Base-by-base conservation (phyloP, 495 filamentous ascomycete genomes). In the Articulospora tetracladia region DNA sequence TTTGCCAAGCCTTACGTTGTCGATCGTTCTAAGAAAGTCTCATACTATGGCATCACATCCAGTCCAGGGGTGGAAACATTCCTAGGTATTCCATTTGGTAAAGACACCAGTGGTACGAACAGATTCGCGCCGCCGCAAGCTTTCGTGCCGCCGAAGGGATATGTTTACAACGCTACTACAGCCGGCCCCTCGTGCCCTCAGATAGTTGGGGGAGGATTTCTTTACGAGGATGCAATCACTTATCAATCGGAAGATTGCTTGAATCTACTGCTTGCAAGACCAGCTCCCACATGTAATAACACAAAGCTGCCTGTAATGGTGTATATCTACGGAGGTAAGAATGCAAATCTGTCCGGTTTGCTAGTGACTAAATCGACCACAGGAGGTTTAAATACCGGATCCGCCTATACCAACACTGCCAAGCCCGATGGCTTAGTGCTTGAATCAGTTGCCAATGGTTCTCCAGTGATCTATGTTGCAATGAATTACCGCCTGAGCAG, bases 251-350 rank as follows among this genome's bases (percentile, higher is more conserved):
- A 89, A 65, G 79, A 90, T 69, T 90, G 87, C 60, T 71, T 90
- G 39, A 84, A 75, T 51, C 69, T 90, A 26, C 84, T 84, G 60
- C 76, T 90, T 20, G 69, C 81, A 13, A 79, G 86, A 20, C 86
- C 87, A 3, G 57, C 76, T 0, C 76, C 75, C 0, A 77, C 69
- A 20, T 69, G 51, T n/a, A 57, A 62, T 0, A 68, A 66, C 3
- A 60, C 72, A 7, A 74, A 76, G 12, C 67, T 89, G 3, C 86
- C 86, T 0, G 81, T 89, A 26, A 71, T 85, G 57, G 73, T 86
- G 3, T 88, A 82, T 79, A 88, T 90, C 44, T 86, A 80, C 64
- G 86, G 85, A 27, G 85, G 86, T 39, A 66, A 75, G 7, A 13
- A 30, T 26, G 22, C 39, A 20, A 11, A 19, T 46, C 20, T 17